These are phyloP conservation scores for Ceratocystiopsis minuta DNA, from an alignment of 2,329 filamentous ascomycete species.

Conservation along the genomic window DNA sequence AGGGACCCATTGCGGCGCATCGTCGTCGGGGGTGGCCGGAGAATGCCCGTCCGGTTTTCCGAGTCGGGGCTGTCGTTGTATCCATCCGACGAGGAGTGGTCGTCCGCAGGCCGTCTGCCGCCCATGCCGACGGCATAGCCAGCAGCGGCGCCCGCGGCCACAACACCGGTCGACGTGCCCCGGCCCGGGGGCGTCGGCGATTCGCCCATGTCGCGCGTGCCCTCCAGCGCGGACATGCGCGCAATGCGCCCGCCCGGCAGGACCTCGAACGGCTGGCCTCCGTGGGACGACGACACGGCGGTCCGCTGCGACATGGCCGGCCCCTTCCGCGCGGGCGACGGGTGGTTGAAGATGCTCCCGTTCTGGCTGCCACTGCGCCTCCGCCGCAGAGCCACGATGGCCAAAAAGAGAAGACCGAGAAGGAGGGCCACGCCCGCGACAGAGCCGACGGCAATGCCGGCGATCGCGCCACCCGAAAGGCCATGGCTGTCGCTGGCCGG, in stretches of 20 bases:
- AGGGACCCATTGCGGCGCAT: slow-evolving; percentile 70
- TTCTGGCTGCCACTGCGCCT: slow-evolving; percentile 38
- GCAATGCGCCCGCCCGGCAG: slow-evolving; percentile 79
- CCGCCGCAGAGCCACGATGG: slow-evolving; percentile 35
- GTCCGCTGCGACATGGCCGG: slow-evolving; percentile 20
- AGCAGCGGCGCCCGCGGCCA: slow-evolving; percentile 27
- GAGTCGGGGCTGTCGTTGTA: slow-evolving; percentile 57
- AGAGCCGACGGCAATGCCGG: slow-evolving; percentile 73
- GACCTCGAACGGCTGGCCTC: slow-evolving; percentile 37
- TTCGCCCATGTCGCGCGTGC: slow-evolving; percentile 36
- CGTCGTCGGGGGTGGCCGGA: slow-evolving; percentile 39
- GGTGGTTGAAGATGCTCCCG: slow-evolving; percentile 75
- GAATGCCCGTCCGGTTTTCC: slow-evolving; percentile 34
- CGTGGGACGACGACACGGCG: slow-evolving; percentile 1
- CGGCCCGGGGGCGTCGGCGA: slow-evolving; percentile 35
- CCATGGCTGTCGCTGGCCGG: slow-evolving; percentile 14
- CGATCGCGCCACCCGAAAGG: slow-evolving; percentile 73
- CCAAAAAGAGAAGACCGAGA: slow-evolving; percentile 50
- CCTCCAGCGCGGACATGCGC: slow-evolving; percentile 86
- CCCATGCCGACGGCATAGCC: slow-evolving; percentile 30
- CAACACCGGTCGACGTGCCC: slow-evolving; percentile 22
- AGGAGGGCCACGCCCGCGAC: slow-evolving; percentile 53
- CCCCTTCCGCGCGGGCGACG: slow-evolving; percentile 48
- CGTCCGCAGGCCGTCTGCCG: slow-evolving; percentile 28
- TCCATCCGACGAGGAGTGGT: slow-evolving; percentile 53